Base-by-base conservation (phyloP, 352 stramenopile species). In the Globisporangium viniferum region DNA sequence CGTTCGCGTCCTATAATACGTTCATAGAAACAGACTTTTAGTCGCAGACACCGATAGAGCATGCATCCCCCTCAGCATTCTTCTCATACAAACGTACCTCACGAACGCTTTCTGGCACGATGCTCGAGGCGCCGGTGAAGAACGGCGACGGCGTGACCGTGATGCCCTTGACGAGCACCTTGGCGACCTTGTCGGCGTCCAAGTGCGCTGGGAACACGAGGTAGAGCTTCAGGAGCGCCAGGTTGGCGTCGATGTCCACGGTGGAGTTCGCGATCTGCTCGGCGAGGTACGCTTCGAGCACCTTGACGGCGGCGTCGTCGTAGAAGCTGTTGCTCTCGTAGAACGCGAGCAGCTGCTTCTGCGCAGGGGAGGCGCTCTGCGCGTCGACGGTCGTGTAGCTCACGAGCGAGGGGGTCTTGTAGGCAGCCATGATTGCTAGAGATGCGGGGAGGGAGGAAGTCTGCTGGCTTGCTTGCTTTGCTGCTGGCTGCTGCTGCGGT, bases 141-240 rank as follows among this genome's bases (percentile, higher is more conserved):
- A 91, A 92, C 39, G 84, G 74, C 62, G 85, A 93, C 39, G 86
- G 88, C 18, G 88, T 69, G 24, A 75, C 59, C 76, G 80, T 88
- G 53, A 95, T 62, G 33, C 77, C 81, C 79, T 95, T 95, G 60
- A 87, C 68, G 35, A 95, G 74, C 56, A 94, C 78, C 62, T 81
- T 87, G 53, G 78, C 73, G 48, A 91, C 84, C 33, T 89, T 81
- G 61, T 81, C 75, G 44, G 78, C 78, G n/a, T 91, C 86, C 10
- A 70, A 57, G 54, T 77, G 73, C 51, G 67, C 70, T 35, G 86
- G 85, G 75, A 92, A 92, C 31, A 95, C 68, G 55, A 89, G 71
- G 77, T 93, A 95, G 59, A 95, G 77, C 76, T 92, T 93, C 64
- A 95, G 77, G 66, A 95, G 80, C 69, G 83, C 84, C 67, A 95